Percentiles rank a stretch among this genome's conserved stretches.
Evolutionary conservation across 768 basidiomycete species (phyloP).

Genomic region (Auriculariales sp.): DNA sequence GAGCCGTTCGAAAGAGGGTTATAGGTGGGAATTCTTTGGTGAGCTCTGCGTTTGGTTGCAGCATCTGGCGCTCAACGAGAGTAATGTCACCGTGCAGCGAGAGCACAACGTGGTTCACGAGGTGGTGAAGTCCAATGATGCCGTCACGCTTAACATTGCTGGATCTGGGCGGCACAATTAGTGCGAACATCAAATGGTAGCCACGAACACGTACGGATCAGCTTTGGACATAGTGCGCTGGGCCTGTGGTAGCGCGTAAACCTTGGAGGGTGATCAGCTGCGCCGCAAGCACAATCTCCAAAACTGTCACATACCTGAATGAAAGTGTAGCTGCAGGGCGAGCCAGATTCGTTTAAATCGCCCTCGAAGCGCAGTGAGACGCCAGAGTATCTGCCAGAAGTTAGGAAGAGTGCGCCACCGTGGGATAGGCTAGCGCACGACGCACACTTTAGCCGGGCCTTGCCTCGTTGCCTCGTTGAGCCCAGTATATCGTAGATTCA

Average conservation of each 20-base stretch:
- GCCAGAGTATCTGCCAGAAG: neutral
- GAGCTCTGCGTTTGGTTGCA: no score
- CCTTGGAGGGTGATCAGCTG: neutral
- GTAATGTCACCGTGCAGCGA: neutral
- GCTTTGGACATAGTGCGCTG: neutral
- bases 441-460: neutral
- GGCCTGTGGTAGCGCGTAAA: neutral
- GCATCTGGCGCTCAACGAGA: neutral
- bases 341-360: neutral
- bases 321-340: neutral
- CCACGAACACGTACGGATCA: neutral
- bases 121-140: neutral
- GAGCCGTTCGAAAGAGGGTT: no score
- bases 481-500: neutral
- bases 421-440: neutral
- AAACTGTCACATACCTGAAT: neutral
- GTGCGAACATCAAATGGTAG: no score
- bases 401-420: no score
- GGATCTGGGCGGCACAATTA: no score
- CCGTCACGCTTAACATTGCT: neutral
- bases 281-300: neutral
- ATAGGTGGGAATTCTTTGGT: no score
- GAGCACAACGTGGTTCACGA: neutral
- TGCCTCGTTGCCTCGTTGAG: neutral
- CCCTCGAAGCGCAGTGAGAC: neutral